A percentile compares a stretch with the other conserved stretches of the same genome.
Conservation (phyloP, 2,329 filamentous ascomycete species). For the Penicillium sp. region DNA sequence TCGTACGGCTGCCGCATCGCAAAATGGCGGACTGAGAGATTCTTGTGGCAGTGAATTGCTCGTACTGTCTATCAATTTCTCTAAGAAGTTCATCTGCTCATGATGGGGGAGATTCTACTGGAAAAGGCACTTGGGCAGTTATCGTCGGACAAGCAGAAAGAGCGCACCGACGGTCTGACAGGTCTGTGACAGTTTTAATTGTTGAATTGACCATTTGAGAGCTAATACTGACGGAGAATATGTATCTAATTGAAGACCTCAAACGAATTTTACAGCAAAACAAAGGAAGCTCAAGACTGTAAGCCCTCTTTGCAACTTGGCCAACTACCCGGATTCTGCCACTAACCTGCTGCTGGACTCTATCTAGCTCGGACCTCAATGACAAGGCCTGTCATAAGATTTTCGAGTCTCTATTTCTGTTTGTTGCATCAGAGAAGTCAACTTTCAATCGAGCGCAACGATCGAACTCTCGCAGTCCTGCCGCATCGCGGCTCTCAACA, state of each 20-base stretch:
- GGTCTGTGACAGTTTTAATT: conserved; percentile 34
- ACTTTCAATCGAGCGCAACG: conserved; percentile 61
- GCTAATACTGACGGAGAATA: conserved; percentile 18
- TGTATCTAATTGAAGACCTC: conserved; percentile 46
- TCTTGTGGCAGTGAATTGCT: neutral
- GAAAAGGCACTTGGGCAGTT: conserved; percentile 48
- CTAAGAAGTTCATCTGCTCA: conserved; percentile 4
- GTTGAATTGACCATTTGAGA: neutral
- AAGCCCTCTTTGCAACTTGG: conserved; percentile 14
- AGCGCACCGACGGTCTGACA: conserved; percentile 56
- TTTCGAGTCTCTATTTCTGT: conserved; percentile 78
- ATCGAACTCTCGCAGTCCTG: conserved; percentile 55
- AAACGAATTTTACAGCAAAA: conserved; percentile 61
- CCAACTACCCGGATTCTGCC: neutral
- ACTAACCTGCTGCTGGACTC: conserved; percentile 1
- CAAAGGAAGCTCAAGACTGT: conserved; percentile 46
- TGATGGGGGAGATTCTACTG: conserved; percentile 49
- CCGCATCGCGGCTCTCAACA: conserved; percentile 64
- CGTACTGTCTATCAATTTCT: too few species aligned
- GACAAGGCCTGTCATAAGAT: conserved; percentile 82
- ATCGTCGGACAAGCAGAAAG: conserved; percentile 48
- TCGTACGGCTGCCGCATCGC: neutral
- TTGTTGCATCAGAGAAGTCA: conserved; percentile 71
- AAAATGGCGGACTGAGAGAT: conserved; percentile 6
- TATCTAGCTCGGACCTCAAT: conserved; percentile 53